phyloP scores from a whole-genome alignment of 257 asterid species.

The Solanum chiquidenum region DNA sequence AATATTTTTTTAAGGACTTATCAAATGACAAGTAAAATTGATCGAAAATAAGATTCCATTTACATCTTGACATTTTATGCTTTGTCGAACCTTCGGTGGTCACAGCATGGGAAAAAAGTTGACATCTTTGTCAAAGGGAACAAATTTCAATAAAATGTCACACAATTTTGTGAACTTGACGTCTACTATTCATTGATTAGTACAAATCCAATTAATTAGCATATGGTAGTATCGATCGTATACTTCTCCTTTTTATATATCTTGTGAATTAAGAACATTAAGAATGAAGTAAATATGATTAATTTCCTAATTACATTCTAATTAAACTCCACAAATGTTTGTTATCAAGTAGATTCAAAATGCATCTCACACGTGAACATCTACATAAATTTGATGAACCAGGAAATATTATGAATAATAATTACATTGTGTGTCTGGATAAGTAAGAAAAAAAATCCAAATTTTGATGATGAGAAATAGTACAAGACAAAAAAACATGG shows the following conservation, averaged over 20 bases:
- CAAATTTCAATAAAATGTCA: neutral
- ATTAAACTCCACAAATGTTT: neutral
- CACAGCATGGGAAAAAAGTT: neutral
- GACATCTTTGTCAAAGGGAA: neutral
- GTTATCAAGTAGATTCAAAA: neutral
- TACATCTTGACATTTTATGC: neutral
- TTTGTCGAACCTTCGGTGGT: neutral
- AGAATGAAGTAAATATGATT: neutral
- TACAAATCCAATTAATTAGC: neutral
- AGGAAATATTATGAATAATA: neutral
- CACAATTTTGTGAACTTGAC: neutral
- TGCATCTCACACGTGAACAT: neutral
- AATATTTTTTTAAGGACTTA: neutral
- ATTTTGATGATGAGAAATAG: neutral
- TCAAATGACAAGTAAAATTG: neutral
- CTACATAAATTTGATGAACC: neutral
- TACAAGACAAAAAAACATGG: neutral
- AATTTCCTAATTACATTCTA: neutral
- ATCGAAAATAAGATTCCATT: neutral
- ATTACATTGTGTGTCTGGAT: neutral
- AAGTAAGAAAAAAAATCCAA: neutral
- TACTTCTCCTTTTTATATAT: neutral
- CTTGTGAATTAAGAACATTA: neutral
- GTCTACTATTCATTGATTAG: neutral
- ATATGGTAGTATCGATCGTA: neutral